phyloP scores from a whole-genome alignment of 2,329 filamentous ascomycete genomes.

The Lasiodiplodia citricola region DNA sequence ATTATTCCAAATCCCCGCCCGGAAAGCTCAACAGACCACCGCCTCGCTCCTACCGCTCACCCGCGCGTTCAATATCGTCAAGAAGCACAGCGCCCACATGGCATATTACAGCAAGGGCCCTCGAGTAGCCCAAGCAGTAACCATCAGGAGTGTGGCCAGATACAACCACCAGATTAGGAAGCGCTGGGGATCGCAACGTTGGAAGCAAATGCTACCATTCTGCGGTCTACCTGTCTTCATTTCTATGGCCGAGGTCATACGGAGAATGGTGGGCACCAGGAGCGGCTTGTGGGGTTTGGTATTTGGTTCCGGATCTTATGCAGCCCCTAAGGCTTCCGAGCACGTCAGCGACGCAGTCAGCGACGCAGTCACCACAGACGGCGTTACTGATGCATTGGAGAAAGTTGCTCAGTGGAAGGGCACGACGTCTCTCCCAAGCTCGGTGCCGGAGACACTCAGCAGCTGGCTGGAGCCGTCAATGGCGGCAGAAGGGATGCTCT shows the following conservation, averaged over 20 bases:
- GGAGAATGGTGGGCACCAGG: conserved; percentile 41
- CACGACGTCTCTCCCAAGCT: background rate
- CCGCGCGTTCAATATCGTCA: background rate
- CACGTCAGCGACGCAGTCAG: background rate
- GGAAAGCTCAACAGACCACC: conserved; percentile 48
- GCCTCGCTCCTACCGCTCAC: conserved; percentile 46
- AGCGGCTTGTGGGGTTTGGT: conserved; percentile 31
- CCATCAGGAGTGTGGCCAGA: background rate
- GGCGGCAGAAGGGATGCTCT: conserved; percentile 62
- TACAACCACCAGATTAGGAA: background rate
- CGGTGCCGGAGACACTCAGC: background rate
- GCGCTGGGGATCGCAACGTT: conserved; percentile 9
- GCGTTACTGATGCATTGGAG: background rate
- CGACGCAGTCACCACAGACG: background rate
- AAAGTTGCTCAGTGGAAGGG: background rate
- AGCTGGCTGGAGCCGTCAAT: conserved; percentile 55
- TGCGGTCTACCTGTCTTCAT: conserved; percentile 44
- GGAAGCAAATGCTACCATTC: conserved; percentile 12
- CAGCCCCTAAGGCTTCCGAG: background rate
- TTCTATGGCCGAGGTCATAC: conserved; percentile 42
- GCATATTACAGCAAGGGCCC: background rate
- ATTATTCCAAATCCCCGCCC: conserved; percentile 49
- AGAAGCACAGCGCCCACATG: background rate
- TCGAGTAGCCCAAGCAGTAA: background rate
- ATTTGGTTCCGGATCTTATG: background rate